Percentiles rank a stretch among this genome's conserved stretches.
Evolutionary conservation across 495 filamentous ascomycete species (phyloP).

Genomic region (Aspergillus nanangensis): DNA sequence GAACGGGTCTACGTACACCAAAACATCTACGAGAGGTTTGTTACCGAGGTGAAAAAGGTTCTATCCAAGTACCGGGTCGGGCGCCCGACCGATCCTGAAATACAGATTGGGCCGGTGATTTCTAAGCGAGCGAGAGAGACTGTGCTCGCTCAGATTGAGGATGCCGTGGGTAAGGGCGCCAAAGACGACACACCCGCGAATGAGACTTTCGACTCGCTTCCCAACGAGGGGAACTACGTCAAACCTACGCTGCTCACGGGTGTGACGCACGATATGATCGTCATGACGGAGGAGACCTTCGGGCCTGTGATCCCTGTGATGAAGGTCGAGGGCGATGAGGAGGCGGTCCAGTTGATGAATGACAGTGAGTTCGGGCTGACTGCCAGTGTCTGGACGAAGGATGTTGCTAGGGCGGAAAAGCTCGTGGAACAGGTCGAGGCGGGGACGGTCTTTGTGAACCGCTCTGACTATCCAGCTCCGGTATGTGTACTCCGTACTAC

Average conservation of each 20-base stretch:
- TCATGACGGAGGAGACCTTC: slow-evolving; percentile 94
- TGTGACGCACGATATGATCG: slow-evolving; percentile 73
- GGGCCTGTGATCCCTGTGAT: slow-evolving; percentile 87
- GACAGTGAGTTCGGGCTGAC: slow-evolving; percentile 88
- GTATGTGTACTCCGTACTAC: too few species aligned
- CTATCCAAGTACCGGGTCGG: slow-evolving; percentile 81
- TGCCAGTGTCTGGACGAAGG: slow-evolving; percentile 93
- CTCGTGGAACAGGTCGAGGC: slow-evolving; percentile 78
- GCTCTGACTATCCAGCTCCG: slow-evolving; percentile 83
- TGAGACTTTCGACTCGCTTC: slow-evolving; percentile 62
- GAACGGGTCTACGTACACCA: slow-evolving; percentile 86
- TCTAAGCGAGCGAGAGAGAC: slow-evolving; percentile 67
- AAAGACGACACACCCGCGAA: slow-evolving; percentile 75
- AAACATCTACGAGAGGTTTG: slow-evolving; percentile 71
- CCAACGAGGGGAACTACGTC: slow-evolving; percentile 74
- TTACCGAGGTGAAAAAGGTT: slow-evolving; percentile 75
- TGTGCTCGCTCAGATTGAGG: slow-evolving; percentile 70
- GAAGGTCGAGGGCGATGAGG: slow-evolving; percentile 75
- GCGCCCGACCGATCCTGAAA: slow-evolving; percentile 70
- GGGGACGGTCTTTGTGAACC: slow-evolving; percentile 93
- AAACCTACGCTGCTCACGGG: slow-evolving; percentile 75
- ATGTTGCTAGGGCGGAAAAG: slow-evolving; percentile 64
- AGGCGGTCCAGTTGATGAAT: slow-evolving; percentile 83
- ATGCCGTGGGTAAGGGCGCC: slow-evolving; percentile 80
- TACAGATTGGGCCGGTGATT: slow-evolving; percentile 82